These are phyloP conservation scores for Rubus idaeus DNA, from an alignment of 306 rosid species.

Conservation along the genomic window DNA sequence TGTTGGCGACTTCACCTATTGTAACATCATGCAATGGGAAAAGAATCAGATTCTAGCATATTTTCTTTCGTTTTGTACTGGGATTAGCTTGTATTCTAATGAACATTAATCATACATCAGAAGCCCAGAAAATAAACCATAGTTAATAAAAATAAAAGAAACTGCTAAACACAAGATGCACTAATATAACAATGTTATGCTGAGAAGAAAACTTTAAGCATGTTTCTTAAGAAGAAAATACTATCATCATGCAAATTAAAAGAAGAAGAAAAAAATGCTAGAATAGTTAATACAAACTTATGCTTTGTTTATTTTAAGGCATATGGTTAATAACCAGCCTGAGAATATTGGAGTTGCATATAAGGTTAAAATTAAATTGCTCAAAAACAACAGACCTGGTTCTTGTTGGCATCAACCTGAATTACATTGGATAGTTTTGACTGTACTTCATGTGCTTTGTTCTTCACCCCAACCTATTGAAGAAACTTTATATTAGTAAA, in stretches of 20 bases:
- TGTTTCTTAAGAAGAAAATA: not conserved
- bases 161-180: not conserved
- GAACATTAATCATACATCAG: not conserved
- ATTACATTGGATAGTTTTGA: constrained; percentile 70
- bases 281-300: not conserved
- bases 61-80: not conserved
- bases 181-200: not conserved
- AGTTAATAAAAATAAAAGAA: constrained; percentile 5
- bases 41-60: constrained; percentile 17
- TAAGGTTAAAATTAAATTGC: constrained; percentile 3
- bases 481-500: constrained; percentile 24
- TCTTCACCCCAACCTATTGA: constrained; percentile 80
- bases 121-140: not conserved
- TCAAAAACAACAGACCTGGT: constrained; percentile 59
- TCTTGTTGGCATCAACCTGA: constrained; percentile 74
- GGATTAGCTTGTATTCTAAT: not conserved
- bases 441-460: constrained; percentile 82
- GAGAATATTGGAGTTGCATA: not conserved
- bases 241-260: not conserved
- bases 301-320: not conserved
- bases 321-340: not conserved
- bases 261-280: not conserved
- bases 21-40: constrained; percentile 26
- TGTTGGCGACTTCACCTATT: constrained; percentile 78
- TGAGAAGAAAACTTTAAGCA: not conserved